Conservation (phyloP, 345 rosid species). For the Salix dunnii region DNA sequence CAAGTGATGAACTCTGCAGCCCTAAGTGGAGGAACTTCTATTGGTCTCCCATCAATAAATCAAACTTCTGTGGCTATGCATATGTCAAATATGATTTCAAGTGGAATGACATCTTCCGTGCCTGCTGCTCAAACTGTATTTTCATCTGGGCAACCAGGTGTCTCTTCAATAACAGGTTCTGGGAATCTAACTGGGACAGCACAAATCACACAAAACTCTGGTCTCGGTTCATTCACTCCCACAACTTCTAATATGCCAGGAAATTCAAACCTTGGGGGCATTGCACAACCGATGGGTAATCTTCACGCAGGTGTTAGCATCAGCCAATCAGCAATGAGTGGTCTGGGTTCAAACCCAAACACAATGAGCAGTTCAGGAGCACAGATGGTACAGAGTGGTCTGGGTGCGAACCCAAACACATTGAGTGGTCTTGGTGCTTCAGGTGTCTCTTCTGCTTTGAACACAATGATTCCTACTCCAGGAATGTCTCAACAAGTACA, state of each 20-base stretch:
- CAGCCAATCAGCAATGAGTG: slow-evolving; percentile 36
- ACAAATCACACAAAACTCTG: slow-evolving; percentile 58
- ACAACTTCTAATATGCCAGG: slow-evolving; percentile 60
- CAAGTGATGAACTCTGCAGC: slow-evolving; percentile 87
- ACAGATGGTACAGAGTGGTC: slow-evolving; percentile 78
- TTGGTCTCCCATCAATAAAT: slow-evolving; percentile 64
- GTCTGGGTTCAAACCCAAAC: slow-evolving; percentile 66
- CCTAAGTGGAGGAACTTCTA: slow-evolving; percentile 82
- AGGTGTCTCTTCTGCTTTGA: slow-evolving; percentile 59
- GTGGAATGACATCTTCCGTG: slow-evolving; percentile 77
- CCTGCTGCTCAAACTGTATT: slow-evolving; percentile 72
- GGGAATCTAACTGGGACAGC: slow-evolving; percentile 62
- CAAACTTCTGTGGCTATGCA: slow-evolving; percentile 87
- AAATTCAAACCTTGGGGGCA: slow-evolving; percentile 66
- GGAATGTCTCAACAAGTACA: slow-evolving; percentile 81
- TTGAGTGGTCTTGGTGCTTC: slow-evolving; percentile 70
- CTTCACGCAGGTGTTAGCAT: slow-evolving; percentile 50
- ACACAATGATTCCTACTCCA: slow-evolving; percentile 85
- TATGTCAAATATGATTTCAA: slow-evolving; percentile 94
- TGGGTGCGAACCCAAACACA: slow-evolving; percentile 71
- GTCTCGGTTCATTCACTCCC: slow-evolving; percentile 50
- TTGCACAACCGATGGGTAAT: slow-evolving; percentile 63
- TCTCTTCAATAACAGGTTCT: slow-evolving; percentile 56
- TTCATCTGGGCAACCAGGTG: slow-evolving; percentile 69
- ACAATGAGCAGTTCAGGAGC: slow-evolving; percentile 41